Base-by-base conservation (phyloP, 2,329 filamentous ascomycete genomes). In the Talaromyces sp. region DNA sequence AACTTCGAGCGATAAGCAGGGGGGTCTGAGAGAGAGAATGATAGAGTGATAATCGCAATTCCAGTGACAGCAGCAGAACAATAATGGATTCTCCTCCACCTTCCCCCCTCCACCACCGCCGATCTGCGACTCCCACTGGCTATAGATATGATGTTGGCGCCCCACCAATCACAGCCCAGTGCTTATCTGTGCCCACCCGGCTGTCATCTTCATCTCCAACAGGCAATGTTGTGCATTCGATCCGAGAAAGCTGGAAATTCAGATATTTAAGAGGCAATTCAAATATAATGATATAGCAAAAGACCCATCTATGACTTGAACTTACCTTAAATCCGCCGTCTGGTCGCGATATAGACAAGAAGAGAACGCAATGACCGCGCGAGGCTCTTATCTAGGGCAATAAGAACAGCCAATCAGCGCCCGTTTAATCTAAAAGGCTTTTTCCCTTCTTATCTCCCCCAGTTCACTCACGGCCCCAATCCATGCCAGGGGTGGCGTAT, bases 101-200 rank as follows among this genome's bases (percentile, higher is more conserved):
- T 20, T 50, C 30, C 32, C 35, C 17, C 13, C 14, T 35, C 22
- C 19, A 42, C 19, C 20, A 17, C 7, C 24, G 9, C 24, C 37
- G 14, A 47, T 50, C 36, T 27, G 35, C 20, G 19, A 19, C 35
- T 43, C 47, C 45, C 53, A 67, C 59, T 65, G 65, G 65, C 52
- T 62, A 62, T 64, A 68, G 65, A 68, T 68, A 68, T 62, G 57
- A 62, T 35, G 49, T 54, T 47, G n/a, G 19, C 22, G 8, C 20
- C 27, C 44, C 36, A 36, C 67, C 67, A 69, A 70, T 69, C 61
- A 68, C 30, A 30, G 35, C 4, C 40, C 24, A 20, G n/a, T 20
- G 27, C 57, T 62, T 64, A 64, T 64, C 61, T 53, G 19, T 22
- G 47, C 41, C 16, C 32, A 16, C 44, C 32, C 44, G 36, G 10